Conservation (phyloP, 257 asterid species). For the Petunia secreta region DNA sequence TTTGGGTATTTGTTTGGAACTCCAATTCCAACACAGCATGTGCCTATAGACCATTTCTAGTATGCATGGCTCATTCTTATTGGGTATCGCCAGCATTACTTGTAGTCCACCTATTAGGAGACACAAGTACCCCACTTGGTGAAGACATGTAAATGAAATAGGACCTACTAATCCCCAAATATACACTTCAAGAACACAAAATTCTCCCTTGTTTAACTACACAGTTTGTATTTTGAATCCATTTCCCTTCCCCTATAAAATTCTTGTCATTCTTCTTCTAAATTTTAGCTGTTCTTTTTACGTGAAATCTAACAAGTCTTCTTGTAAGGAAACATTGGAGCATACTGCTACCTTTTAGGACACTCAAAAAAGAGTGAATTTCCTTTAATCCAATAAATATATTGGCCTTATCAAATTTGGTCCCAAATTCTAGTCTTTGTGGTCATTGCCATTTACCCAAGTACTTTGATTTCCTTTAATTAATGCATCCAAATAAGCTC, state of each 20-base stretch:
- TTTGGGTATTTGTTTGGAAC: background rate
- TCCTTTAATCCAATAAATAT: background rate
- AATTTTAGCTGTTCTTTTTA: background rate
- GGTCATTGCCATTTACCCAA: slow-evolving; percentile 3
- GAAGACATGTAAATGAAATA: slow-evolving; percentile 24
- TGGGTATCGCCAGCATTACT: background rate
- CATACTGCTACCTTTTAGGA: slow-evolving; percentile 29
- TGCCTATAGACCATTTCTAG: background rate
- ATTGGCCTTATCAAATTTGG: slow-evolving; percentile 8
- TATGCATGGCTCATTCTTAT: background rate
- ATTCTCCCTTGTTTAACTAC: slow-evolving; percentile 33
- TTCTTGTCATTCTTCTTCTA: background rate
- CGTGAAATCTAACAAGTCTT: slow-evolving; percentile 14
- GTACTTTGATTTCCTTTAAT: background rate
- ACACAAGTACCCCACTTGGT: slow-evolving; percentile 25
- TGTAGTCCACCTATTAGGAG: slow-evolving; percentile 26
- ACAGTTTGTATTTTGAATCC: background rate
- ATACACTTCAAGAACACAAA: slow-evolving; percentile 19
- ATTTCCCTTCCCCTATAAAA: background rate
- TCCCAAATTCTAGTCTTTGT: slow-evolving; percentile 7
- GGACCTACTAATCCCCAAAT: slow-evolving; percentile 22
- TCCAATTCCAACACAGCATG: background rate
- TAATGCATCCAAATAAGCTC: background rate
- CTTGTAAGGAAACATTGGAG: slow-evolving; percentile 30
- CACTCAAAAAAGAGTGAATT: slow-evolving; percentile 13